Evolutionary conservation across 2,329 filamentous ascomycete genomes (phyloP).

Genomic region (Fonsecaea nubica): DNA sequence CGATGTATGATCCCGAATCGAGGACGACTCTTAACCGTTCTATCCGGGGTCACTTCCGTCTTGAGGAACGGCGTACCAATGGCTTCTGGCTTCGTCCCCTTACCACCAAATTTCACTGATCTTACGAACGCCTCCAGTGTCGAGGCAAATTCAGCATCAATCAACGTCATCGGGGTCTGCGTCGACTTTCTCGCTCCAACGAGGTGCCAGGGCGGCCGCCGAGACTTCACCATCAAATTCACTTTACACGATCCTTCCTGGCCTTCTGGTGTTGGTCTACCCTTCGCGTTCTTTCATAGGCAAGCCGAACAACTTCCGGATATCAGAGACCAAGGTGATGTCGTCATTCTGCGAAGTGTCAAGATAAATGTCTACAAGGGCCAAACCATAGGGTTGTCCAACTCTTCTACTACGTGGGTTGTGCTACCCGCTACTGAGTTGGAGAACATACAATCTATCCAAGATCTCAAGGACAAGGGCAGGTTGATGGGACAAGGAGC

Average conservation of each 20-base stretch:
- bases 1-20: neutral
- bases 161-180: conserved; percentile 71
- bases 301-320: conserved; percentile 52
- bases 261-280: conserved; percentile 49
- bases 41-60: neutral
- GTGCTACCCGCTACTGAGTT: conserved; percentile 32
- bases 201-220: conserved; percentile 52
- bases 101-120: conserved; percentile 53
- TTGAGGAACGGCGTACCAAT: neutral
- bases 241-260: conserved; percentile 67
- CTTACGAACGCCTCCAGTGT: conserved; percentile 47
- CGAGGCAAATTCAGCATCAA: neutral
- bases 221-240: conserved; percentile 68
- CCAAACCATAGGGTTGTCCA: conserved; percentile 23
- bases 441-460: conserved; percentile 8
- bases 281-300: conserved; percentile 67
- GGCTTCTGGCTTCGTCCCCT: conserved; percentile 10
- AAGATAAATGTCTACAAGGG: conserved; percentile 50
- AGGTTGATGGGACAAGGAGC: conserved; percentile 3
- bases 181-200: conserved; percentile 66
- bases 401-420: conserved; percentile 22
- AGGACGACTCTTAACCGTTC: neutral
- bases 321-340: conserved; percentile 61
- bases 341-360: conserved; percentile 67
- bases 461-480: conserved; percentile 28